These are phyloP conservation scores for Dysphania ambrosioides DNA, from an alignment of 148 eudicot genomes.

Conservation along the genomic window DNA sequence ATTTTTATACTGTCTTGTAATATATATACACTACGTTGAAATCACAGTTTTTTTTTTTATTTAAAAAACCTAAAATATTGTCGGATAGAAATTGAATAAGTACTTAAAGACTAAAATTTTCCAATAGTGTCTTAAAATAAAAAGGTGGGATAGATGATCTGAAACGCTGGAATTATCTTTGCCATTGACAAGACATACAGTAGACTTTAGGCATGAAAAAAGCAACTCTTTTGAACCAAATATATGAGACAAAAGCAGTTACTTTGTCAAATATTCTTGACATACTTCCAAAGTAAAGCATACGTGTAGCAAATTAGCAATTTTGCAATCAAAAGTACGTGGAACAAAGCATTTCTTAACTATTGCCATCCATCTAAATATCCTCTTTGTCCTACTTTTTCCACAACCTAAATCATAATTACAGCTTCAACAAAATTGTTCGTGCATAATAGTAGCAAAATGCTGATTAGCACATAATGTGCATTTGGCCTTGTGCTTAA, in stretches of 20 bases:
- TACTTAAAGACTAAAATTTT: no score
- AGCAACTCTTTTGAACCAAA: not conserved
- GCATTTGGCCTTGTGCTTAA: not conserved
- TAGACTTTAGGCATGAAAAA: not conserved
- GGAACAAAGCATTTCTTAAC: not conserved
- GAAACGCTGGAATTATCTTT: not conserved
- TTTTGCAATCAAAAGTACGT: not conserved
- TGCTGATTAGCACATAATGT: not conserved
- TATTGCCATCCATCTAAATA: not conserved
- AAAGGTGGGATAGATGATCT: no score
- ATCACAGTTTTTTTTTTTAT: no score
- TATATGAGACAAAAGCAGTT: not conserved
- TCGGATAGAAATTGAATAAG: no score
- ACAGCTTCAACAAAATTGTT: not conserved
- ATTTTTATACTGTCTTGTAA: no score
- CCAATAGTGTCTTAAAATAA: no score
- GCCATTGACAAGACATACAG: not conserved
- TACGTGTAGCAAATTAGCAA: no score
- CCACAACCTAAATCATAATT: no score
- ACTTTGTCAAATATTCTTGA: not conserved
- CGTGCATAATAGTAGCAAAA: not conserved
- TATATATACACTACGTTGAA: no score
- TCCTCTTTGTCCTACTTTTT: not conserved
- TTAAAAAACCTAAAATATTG: no score
- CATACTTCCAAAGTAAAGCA: not conserved